Conservation (phyloP, 2,329 filamentous ascomycete species). For the Epichloe brachyelytri region DNA sequence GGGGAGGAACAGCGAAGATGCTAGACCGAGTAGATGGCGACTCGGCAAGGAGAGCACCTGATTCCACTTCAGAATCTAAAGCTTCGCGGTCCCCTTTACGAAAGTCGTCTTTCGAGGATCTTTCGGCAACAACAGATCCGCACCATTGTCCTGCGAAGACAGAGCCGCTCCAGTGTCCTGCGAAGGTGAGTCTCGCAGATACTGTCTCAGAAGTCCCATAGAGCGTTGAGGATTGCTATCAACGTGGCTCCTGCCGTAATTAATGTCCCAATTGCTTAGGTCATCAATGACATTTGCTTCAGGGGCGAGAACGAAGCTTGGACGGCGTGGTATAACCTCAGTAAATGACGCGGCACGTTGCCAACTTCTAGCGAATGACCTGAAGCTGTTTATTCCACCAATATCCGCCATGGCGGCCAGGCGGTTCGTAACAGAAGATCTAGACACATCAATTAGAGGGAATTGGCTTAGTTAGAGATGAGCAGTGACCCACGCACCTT, state of each 20-base stretch:
- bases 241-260: conserved; percentile 29
- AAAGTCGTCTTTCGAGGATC: conserved; percentile 15
- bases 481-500: conserved; percentile 12
- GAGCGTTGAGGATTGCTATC: conserved; percentile 22
- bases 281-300: conserved; percentile 26
- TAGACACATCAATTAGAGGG: conserved; percentile 14
- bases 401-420: conserved; percentile 52
- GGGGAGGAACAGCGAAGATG: conserved; percentile 45
- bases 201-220: conserved; percentile 37
- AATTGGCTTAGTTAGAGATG: too few species aligned
- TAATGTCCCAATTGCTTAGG: conserved; percentile 18
- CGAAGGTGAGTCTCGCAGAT: conserved; percentile 30
- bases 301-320: conserved; percentile 56
- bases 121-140: not conserved
- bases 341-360: conserved; percentile 79
- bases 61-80: conserved; percentile 29
- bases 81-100: conserved; percentile 27
- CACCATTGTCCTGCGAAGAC: not conserved
- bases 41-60: conserved; percentile 14
- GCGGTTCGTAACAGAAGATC: conserved; percentile 46
- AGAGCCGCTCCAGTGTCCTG: conserved; percentile 1
- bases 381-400: conserved; percentile 85
- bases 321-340: conserved; percentile 71
- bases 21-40: conserved; percentile 21
- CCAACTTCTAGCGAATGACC: conserved; percentile 88